phyloP scores from a whole-genome alignment of 306 rosid genomes.

The Casuarina cunninghamiana region DNA sequence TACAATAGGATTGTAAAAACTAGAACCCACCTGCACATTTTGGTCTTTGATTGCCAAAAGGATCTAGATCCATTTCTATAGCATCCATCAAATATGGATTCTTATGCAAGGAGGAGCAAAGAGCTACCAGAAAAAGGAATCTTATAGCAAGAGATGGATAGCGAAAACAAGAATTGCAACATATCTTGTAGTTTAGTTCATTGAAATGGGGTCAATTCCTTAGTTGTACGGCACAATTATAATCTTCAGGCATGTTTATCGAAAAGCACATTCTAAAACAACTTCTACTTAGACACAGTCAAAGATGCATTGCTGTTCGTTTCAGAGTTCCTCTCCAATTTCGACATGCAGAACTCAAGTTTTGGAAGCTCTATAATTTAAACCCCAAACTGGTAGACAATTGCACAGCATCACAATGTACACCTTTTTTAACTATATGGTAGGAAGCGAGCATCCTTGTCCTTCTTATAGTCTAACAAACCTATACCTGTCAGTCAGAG shows the following conservation, averaged over 20 bases:
- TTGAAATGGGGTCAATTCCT: not conserved
- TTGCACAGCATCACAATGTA: not conserved
- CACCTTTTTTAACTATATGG: not conserved
- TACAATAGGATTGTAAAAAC: not conserved
- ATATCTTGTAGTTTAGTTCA: not conserved
- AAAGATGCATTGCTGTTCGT: no score
- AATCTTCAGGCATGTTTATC: not conserved
- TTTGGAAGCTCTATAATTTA: not conserved
- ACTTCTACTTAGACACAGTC: not conserved
- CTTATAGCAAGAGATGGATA: not conserved
- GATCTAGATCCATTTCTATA: slow-evolving; percentile 54
- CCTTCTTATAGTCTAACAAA: not conserved
- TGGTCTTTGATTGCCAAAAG: slow-evolving; percentile 71
- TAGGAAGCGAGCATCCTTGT: not conserved
- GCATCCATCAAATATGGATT: slow-evolving; percentile 76
- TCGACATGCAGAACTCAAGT: not conserved
- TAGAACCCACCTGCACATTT: slow-evolving; percentile 78
- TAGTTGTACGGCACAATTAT: not conserved
- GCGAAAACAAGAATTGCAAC: not conserved
- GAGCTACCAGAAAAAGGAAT: not conserved
- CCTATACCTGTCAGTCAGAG: not conserved
- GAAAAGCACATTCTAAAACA: not conserved
- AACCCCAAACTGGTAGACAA: not conserved
- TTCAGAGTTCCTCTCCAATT: not conserved
- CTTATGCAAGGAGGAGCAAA: slow-evolving; percentile 71